Evolutionary conservation across 2,329 filamentous ascomycete genomes (phyloP).

Genomic region (Colletotrichum cordylinicola): DNA sequence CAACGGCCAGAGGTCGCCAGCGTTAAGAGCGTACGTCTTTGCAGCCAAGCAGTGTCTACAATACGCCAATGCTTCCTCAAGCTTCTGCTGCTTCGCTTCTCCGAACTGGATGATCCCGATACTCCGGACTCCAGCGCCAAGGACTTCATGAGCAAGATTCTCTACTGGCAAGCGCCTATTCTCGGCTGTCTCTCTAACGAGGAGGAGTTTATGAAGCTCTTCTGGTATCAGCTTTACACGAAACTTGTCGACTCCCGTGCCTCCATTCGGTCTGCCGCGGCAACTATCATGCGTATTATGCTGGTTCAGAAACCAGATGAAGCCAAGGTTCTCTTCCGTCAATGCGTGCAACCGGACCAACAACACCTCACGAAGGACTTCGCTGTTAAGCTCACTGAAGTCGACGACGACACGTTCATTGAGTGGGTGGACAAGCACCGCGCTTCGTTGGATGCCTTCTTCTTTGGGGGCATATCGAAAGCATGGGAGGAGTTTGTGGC

Average conservation of each 20-base stretch:
- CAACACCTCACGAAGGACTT: slow-evolving; percentile 77
- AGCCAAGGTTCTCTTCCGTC: slow-evolving; percentile 74
- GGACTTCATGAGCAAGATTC: slow-evolving; percentile 80
- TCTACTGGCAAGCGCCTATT: slow-evolving; percentile 95
- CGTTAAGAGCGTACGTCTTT: slow-evolving; percentile 89
- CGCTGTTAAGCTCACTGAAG: slow-evolving; percentile 80
- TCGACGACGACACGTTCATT: slow-evolving; percentile 89
- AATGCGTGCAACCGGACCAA: slow-evolving; percentile 74
- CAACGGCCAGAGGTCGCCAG: slow-evolving; percentile 82
- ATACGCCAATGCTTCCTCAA: slow-evolving; percentile 81
- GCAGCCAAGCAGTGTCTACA: slow-evolving; percentile 78
- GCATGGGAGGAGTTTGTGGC: slow-evolving; percentile 89
- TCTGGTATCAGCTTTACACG: slow-evolving; percentile 92
- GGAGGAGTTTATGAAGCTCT: slow-evolving; percentile 80
- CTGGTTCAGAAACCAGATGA: slow-evolving; percentile 92
- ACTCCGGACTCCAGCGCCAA: slow-evolving; percentile 67
- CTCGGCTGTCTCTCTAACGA: slow-evolving; percentile 79
- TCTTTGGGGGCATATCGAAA: slow-evolving; percentile 81
- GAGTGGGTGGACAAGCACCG: slow-evolving; percentile 87
- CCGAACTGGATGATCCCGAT: slow-evolving; percentile 76
- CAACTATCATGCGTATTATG: slow-evolving; percentile 88
- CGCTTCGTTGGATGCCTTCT: slow-evolving; percentile 78
- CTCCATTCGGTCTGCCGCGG: slow-evolving; percentile 75
- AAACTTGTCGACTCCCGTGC: slow-evolving; percentile 78
- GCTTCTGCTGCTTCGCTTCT: slow-evolving; percentile 80